phyloP scores from a whole-genome alignment of 345 rosid species.

The Lepidium aucheri region DNA sequence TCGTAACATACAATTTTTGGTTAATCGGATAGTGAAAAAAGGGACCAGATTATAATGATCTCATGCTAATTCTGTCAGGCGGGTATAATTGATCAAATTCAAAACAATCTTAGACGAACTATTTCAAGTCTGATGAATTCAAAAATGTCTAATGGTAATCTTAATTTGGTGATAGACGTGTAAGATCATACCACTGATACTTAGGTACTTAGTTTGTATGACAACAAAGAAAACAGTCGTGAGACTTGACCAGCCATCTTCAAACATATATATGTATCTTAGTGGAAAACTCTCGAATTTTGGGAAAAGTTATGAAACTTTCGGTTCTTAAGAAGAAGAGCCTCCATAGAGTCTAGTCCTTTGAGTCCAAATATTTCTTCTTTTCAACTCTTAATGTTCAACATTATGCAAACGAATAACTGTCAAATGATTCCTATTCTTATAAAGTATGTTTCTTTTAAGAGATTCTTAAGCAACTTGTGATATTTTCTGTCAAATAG shows the following conservation, averaged over 20 bases:
- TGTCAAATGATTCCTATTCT: constrained; percentile 12
- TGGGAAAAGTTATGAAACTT: not conserved
- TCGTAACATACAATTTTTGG: too few relatives aligned
- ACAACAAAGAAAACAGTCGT: not conserved
- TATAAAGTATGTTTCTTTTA: not conserved
- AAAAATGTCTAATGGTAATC: not conserved
- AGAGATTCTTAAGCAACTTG: constrained; percentile 19
- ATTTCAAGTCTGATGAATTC: not conserved
- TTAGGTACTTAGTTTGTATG: not conserved
- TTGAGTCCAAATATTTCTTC: constrained; percentile 16
- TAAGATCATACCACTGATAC: not conserved
- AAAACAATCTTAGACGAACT: not conserved
- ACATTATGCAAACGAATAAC: constrained; percentile 15
- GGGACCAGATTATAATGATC: not conserved
- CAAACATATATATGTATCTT: not conserved
- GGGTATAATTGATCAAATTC: not conserved
- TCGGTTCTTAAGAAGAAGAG: constrained; percentile 18
- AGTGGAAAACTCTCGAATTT: constrained; percentile 14
- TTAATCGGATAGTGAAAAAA: not conserved
- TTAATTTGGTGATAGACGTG: not conserved
- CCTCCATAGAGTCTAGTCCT: not conserved
- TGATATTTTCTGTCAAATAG: not conserved
- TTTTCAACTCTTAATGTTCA: constrained; percentile 8
- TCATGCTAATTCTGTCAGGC: not conserved
- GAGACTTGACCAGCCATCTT: constrained; percentile 21